Evolutionary conservation across 371 early-diverging fungal species (phyloP), one percentile per base, ranked within the genome.

Genomic region (Haplosporangium sp.): DNA sequence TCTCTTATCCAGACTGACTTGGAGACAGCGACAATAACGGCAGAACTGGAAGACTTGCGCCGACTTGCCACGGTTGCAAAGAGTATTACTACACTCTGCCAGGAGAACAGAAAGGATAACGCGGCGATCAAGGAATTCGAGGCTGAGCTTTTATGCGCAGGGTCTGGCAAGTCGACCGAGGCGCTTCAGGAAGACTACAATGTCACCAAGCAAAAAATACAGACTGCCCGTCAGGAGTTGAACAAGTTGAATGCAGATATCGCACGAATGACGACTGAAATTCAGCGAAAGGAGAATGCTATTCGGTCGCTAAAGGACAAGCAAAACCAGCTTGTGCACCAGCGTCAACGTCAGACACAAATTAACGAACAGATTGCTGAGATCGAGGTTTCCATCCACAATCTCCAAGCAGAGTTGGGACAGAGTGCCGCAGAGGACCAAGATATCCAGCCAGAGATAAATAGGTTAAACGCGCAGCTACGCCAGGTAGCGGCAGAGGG

Each of bases 171-270:
- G 59, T 93, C 92, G 0, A 65, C 89, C 6, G 85, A 86, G 5
- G 93, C 94, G 40, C 86, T 90, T 41, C 93, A 92, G 68, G 75
- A 74, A 16, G 93, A 94, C 58, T 69, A 87, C 11, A 88, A 87
- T 16, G 66, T 67, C 6, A 60, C 88, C 5, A 82, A 87, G 58
- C 71, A 79, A 0, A 81, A 86, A 69, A 84, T 86, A 82, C 86
- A 85, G 37, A 46, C 41, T 23, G 37, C 64, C 10, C 62, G 65
- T 80, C 45, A 81, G 37, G 72, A 81, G 6, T 16, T 71, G 47
- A 74, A 23, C 55, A 74, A 20, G 5, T 38, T 82, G 21, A 52
- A 59, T 16, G 69, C 71, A 41, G 52, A 74, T 18, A 76, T 74
- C 16, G 11, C 60, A 23, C 62, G 69, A 11, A 58, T 64, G 62